Conservation (phyloP, 73 alveolate genomes). For the Diophrys appendiculata region DNA sequence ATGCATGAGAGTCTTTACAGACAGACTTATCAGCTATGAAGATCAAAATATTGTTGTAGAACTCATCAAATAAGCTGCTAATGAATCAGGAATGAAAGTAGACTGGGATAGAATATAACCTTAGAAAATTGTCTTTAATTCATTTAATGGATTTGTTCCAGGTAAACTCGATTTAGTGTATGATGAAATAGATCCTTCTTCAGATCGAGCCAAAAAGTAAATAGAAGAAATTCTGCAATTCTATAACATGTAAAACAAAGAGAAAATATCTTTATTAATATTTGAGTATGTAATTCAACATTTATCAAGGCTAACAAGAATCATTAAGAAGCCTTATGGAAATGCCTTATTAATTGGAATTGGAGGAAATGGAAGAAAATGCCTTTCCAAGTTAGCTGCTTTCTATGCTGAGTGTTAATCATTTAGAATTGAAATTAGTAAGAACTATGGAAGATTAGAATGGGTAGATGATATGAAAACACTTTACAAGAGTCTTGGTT, state of each 20-base stretch:
- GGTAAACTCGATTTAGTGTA: conserved; percentile 1
- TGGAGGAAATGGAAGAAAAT: conserved; percentile 99
- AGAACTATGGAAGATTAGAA: conserved; percentile 94
- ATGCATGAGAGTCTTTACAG: conserved; percentile 89
- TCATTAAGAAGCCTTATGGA: conserved; percentile 97
- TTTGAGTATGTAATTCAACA: conserved; percentile 99
- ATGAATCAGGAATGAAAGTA: conserved; percentile 49
- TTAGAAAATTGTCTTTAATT: conserved; percentile 26
- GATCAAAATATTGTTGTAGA: conserved; percentile 62
- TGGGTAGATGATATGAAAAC: conserved; percentile 98
- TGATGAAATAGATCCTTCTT: neutral
- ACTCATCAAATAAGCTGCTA: conserved; percentile 71
- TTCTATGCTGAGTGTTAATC: conserved; percentile 91
- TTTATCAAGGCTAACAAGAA: conserved; percentile 93
- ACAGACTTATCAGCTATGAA: conserved; percentile 70
- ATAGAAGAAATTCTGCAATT: conserved; percentile 49
- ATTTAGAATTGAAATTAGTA: conserved; percentile 95
- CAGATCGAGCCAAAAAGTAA: neutral
- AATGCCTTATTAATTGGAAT: conserved; percentile 99
- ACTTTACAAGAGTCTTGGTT: conserved; percentile 86
- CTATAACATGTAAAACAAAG: conserved; percentile 75
- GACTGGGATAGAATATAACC: conserved; percentile 23
- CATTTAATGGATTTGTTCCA: conserved; percentile 31
- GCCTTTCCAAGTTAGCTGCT: conserved; percentile 95
- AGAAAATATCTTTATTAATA: conserved; percentile 93